Conservation (phyloP, 148 eudicot species). For the Heliamphora exappendiculata region DNA sequence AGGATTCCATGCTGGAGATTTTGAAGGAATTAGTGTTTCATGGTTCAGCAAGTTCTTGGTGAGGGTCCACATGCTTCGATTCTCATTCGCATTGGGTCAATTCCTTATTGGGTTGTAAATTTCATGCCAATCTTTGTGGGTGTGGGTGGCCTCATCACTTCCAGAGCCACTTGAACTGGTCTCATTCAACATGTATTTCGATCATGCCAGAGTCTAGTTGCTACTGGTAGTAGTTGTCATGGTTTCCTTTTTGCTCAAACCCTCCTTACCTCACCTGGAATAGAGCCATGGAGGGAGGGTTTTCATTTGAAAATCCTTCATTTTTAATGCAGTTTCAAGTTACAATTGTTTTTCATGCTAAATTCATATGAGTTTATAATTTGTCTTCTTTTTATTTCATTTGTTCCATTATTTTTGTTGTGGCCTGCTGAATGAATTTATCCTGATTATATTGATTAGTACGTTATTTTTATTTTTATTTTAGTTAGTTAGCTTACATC, state of each 20-base stretch:
- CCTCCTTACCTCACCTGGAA: background rate
- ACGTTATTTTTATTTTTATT: background rate
- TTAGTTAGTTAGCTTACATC: background rate
- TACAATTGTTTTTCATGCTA: background rate
- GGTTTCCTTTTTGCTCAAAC: background rate
- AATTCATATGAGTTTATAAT: background rate
- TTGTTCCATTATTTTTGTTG: background rate
- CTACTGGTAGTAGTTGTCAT: background rate
- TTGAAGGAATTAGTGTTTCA: background rate
- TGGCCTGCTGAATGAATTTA: background rate
- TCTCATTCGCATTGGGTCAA: background rate
- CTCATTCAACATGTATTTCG: background rate
- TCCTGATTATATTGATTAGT: background rate
- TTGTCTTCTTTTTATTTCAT: background rate
- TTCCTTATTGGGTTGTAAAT: background rate
- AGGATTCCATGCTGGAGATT: background rate
- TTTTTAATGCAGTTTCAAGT: background rate
- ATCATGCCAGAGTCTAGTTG: background rate
- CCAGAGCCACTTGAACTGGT: background rate
- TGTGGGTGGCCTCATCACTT: background rate
- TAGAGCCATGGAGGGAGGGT: background rate
- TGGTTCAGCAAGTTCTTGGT: background rate
- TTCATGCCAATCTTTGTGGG: background rate
- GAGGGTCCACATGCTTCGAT: background rate
- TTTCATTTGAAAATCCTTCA: background rate